phyloP scores from a whole-genome alignment of 371 early-diverging fungal species.

The Syncephalis plumigaleata region DNA sequence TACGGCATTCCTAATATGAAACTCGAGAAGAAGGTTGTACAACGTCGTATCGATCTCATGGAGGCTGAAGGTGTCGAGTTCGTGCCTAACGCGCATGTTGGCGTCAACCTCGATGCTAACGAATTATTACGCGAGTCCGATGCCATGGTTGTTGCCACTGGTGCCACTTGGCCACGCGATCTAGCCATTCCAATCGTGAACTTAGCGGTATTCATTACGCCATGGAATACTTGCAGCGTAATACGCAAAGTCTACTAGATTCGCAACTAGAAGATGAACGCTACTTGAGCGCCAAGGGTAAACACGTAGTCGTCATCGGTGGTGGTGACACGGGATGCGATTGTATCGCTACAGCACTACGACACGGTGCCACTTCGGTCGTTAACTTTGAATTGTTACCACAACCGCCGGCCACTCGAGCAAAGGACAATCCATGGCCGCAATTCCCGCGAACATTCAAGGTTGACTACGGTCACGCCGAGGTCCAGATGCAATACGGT shows the following conservation, averaged over 20 bases:
- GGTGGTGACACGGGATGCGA: conserved; percentile 97
- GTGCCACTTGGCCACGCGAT: conserved; percentile 95
- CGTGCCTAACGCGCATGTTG: conserved; percentile 70
- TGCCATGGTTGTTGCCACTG: conserved; percentile 76
- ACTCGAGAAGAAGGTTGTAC: conserved; percentile 86
- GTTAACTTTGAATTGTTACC: conserved; percentile 93
- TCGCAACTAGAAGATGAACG: conserved; percentile 44
- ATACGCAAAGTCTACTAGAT: conserved; percentile 74
- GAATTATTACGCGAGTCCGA: conserved; percentile 49
- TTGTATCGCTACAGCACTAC: conserved; percentile 85
- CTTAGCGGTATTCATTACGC: conserved; percentile 90
- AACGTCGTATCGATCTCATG: conserved; percentile 82
- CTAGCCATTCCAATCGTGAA: conserved; percentile 75
- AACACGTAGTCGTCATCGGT: conserved; percentile 91
- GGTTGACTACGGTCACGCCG: conserved; percentile 92
- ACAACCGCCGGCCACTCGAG: conserved; percentile 66
- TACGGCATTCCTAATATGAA: conserved; percentile 99
- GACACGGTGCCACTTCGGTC: conserved; percentile 81
- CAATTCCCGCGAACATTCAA: conserved; percentile 85
- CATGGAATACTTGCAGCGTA: conserved; percentile 88
- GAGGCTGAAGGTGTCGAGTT: conserved; percentile 82
- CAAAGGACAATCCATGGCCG: conserved; percentile 91
- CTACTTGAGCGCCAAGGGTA: conserved; percentile 75
- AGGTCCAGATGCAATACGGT: conserved; percentile 71
- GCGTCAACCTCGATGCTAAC: conserved; percentile 53